Evolutionary conservation across 176 grass and related monocot species (phyloP).

Genomic region (Chrysopogon serrulatus): DNA sequence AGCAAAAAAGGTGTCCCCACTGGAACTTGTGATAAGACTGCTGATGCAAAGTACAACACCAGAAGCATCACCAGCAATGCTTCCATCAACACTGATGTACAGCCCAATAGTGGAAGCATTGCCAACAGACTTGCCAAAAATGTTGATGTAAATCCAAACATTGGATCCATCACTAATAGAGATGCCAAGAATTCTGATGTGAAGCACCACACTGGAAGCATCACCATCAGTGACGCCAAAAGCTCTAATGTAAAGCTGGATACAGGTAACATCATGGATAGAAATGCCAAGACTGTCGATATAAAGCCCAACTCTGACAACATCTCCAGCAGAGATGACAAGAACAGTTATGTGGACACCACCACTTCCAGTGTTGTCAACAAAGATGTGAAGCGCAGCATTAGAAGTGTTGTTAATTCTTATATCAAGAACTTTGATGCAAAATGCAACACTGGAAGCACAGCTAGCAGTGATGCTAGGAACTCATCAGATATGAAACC

Average conservation of each 20-base stretch:
- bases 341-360: slow-evolving; percentile 9
- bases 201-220: not conserved
- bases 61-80: not conserved
- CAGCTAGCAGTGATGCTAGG: slow-evolving; percentile 22
- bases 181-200: slow-evolving; percentile 1
- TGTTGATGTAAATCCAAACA: slow-evolving; percentile 18
- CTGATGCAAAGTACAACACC: slow-evolving; percentile 24
- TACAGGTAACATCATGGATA: not conserved
- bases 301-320: slow-evolving; percentile 15
- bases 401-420: slow-evolving; percentile 43
- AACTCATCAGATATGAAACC: slow-evolving; percentile 30
- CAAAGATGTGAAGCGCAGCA: slow-evolving; percentile 39
- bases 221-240: not conserved
- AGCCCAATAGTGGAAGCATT: slow-evolving; percentile 2
- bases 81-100: not conserved
- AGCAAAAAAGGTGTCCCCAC: not conserved
- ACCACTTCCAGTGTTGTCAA: not conserved
- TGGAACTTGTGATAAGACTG: slow-evolving; percentile 17
- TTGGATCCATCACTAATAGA: not conserved
- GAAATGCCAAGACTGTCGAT: slow-evolving; percentile 21
- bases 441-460: slow-evolving; percentile 25
- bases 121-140: slow-evolving; percentile 18
- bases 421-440: slow-evolving; percentile 53
- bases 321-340: slow-evolving; percentile 24
- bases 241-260: not conserved